These are phyloP conservation scores for Naganishia antarctica DNA, from an alignment of 768 basidiomycete genomes.

Conservation along the genomic window DNA sequence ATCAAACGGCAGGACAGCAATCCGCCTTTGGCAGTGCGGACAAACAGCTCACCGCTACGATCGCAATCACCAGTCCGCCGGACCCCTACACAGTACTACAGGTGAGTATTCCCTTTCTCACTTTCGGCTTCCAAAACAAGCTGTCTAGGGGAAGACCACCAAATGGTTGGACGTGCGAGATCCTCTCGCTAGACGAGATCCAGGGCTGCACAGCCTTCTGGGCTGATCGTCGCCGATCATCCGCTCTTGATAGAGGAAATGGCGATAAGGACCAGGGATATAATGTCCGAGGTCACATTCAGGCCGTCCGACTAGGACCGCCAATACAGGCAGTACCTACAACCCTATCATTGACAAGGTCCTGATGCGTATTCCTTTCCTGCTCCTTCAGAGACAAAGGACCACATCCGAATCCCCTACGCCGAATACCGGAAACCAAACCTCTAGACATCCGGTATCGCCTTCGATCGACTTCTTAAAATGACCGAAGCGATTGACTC, in stretches of 20 bases:
- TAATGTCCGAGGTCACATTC: too few species aligned
- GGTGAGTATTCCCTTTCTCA: neutral
- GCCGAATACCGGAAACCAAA: too few species aligned
- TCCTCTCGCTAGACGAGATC: too few species aligned
- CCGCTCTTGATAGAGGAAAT: too few species aligned
- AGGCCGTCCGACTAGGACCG: too few species aligned
- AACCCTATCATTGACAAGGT: too few species aligned
- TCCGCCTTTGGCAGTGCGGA: conserved; percentile 9
- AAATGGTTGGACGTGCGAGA: too few species aligned
- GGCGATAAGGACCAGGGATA: too few species aligned
- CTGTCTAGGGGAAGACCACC: neutral
- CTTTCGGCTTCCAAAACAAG: neutral
- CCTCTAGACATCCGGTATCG: too few species aligned
- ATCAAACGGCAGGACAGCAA: conserved; percentile 8
- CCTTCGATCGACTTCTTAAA: neutral
- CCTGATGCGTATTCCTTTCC: neutral
- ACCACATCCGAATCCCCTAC: neutral
- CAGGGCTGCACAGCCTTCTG: too few species aligned
- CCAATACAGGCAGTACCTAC: too few species aligned
- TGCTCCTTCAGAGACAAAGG: neutral
- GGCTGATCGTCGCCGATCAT: too few species aligned
- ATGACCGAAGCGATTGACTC: conserved; percentile 9
- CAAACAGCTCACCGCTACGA: neutral
- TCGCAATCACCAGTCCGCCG: neutral
- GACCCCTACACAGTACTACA: neutral